phyloP scores from a whole-genome alignment of 2,329 filamentous ascomycete species.

The Dendrostoma leiphaemia region DNA sequence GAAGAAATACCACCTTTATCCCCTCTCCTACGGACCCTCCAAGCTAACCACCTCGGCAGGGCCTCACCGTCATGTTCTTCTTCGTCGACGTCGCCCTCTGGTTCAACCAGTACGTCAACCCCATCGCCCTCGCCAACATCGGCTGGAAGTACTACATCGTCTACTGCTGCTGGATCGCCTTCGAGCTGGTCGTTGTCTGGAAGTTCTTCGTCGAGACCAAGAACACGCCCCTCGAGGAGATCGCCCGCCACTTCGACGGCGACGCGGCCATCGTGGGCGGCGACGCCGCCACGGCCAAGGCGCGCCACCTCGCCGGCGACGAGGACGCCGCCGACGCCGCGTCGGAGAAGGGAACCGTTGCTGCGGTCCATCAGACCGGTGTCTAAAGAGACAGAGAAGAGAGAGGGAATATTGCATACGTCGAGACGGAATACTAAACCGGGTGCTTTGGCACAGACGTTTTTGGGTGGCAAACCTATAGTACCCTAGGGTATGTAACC shows the following conservation, averaged over 20 bases:
- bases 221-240: constrained; percentile 30
- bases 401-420: not conserved
- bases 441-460: too few relatives aligned
- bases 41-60: constrained; percentile 14
- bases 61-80: constrained; percentile 44
- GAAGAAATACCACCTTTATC: too few relatives aligned
- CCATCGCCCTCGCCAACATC: constrained; percentile 33
- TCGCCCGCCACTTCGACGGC: constrained; percentile 26
- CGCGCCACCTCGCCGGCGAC: constrained; percentile 18
- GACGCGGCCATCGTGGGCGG: constrained; percentile 19
- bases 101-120: constrained; percentile 36
- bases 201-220: constrained; percentile 30
- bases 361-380: not conserved
- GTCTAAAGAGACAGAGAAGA: not conserved
- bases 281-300: constrained; percentile 20
- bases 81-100: constrained; percentile 34
- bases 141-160: constrained; percentile 38
- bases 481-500: too few relatives aligned
- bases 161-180: constrained; percentile 37
- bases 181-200: constrained; percentile 20
- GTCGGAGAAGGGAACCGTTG: constrained; percentile 4
- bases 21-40: not conserved
- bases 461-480: too few relatives aligned
- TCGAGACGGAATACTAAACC: not conserved
- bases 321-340: constrained; percentile 11